Conservation (phyloP, 1,284 basidiomycete genomes). For the Caloboletus inedulis region DNA sequence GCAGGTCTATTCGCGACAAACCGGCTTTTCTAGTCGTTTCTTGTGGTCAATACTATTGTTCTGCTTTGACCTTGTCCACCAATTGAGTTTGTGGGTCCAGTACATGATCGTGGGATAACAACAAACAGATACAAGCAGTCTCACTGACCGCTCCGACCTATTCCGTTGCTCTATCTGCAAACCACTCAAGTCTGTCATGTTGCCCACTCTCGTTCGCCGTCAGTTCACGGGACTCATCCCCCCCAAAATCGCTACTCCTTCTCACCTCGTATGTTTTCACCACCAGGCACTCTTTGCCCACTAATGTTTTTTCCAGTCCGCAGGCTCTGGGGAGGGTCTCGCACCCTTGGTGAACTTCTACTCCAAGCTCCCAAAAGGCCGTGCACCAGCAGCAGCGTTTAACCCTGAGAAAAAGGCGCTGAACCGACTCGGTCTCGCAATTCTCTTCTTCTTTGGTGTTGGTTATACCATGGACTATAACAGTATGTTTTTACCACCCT, state of each 20-base stretch:
- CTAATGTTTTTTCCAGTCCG: slow-evolving; percentile 46
- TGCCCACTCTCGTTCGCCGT: slow-evolving; percentile 79
- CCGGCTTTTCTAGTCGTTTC: slow-evolving; percentile 16
- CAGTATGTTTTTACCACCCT: slow-evolving; percentile 55
- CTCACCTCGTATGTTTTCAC: slow-evolving; percentile 65
- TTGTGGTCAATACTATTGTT: slow-evolving; percentile 24
- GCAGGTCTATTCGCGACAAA: slow-evolving; percentile 5
- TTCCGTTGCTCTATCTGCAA: slow-evolving; percentile 16
- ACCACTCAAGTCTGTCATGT: slow-evolving; percentile 48
- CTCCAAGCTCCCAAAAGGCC: slow-evolving; percentile 85
- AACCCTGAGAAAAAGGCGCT: slow-evolving; percentile 85
- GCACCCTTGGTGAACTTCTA: slow-evolving; percentile 90
- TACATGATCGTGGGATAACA: slow-evolving; percentile 21
- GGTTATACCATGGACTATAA: slow-evolving; percentile 92
- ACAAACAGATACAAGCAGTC: slow-evolving; percentile 22
- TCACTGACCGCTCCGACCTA: slow-evolving; percentile 15
- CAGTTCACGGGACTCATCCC: slow-evolving; percentile 82
- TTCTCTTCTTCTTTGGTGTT: slow-evolving; percentile 75
- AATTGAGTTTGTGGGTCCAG: slow-evolving; percentile 19
- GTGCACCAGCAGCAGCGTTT: slow-evolving; percentile 57
- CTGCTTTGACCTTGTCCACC: slow-evolving; percentile 5
- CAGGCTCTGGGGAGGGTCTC: slow-evolving; percentile 78
- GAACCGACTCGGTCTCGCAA: slow-evolving; percentile 69
- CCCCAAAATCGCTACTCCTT: slow-evolving; percentile 92
- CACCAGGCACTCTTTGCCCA: accelerated